Evolutionary conservation across 2,329 filamentous ascomycete genomes (phyloP).

Genomic region (Colletotrichum sp.): DNA sequence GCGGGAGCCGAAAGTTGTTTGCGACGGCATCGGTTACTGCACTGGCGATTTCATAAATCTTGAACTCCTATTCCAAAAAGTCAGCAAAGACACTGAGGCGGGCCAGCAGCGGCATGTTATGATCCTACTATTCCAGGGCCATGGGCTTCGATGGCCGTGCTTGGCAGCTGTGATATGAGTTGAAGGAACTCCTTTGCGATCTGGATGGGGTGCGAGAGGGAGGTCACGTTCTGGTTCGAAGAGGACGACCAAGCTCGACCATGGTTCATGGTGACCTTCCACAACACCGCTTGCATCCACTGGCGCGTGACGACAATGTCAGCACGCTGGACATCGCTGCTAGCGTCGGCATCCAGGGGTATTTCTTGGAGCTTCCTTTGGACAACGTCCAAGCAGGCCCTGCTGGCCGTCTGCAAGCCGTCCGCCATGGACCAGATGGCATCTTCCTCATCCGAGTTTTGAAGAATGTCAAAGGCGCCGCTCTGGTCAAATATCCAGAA

Average conservation of each 20-base stretch:
- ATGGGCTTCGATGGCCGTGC: slow-evolving; percentile 52
- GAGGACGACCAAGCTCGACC: slow-evolving; percentile 26
- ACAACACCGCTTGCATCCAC: slow-evolving; percentile 56
- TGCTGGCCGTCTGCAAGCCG: slow-evolving; percentile 17
- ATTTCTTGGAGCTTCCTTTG: slow-evolving; percentile 48
- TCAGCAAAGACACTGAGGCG: not conserved
- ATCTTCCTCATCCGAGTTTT: slow-evolving; percentile 37
- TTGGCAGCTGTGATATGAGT: slow-evolving; percentile 47
- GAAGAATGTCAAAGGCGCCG: slow-evolving; percentile 51
- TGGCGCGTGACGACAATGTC: slow-evolving; percentile 55
- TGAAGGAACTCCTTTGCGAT: slow-evolving; percentile 52
- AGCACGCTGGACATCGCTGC: slow-evolving; percentile 54
- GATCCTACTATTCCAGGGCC: slow-evolving; percentile 45
- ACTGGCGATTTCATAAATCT: slow-evolving; percentile 52
- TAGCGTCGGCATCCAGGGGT: slow-evolving; percentile 38
- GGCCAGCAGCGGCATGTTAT: not conserved
- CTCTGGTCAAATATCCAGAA: slow-evolving; percentile 57
- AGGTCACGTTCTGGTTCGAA: slow-evolving; percentile 22
- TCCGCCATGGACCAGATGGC: slow-evolving; percentile 31
- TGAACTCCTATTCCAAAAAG: slow-evolving; percentile 36
- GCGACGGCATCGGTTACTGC: slow-evolving; percentile 46
- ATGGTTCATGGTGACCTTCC: slow-evolving; percentile 43
- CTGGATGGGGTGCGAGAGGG: slow-evolving; percentile 39
- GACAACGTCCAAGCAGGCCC: slow-evolving; percentile 40
- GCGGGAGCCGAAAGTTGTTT: slow-evolving; percentile 26